Evolutionary conservation across 129 eudicot genomes (phyloP), one percentile per base, ranked within the genome.

Genomic region (Arctium minus): DNA sequence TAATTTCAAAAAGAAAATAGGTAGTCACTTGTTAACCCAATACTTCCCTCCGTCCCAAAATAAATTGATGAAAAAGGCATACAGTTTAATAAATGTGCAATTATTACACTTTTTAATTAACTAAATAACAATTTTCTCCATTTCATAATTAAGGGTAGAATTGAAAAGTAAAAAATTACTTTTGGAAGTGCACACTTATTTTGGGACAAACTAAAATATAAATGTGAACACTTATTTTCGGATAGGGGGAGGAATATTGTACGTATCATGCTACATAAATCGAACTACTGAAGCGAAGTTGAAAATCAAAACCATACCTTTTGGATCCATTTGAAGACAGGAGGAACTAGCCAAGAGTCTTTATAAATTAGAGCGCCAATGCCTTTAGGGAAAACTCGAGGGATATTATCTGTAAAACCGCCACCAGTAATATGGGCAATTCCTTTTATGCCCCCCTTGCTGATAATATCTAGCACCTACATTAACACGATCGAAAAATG

Each of bases 371-470:
- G 79, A 50, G 94, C 92, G 38, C 97, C 94, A 33, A 92, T 89
- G 72, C 94, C 97, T 78, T 92, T 79, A 17, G 94, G 97, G 30
- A 92, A 90, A 6, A 92, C 91, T 68, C 92, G 84, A 33, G 97
- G 97, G 50, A 92, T 92, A 68, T 92, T 92, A 42, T 92, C 94
- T 0, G 92, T 92, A 37, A 92, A 92, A 76, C 97, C 97, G 73
- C 97, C 97, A 8, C 97, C 97, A n/a, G 94, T 92, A 53, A 92
- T 87, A 74, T 92, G 94, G 68, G 97, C 97, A 36, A 92, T 90
- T 37, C 97, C 97, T 79, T 90, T 92, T 37, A 92, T 91, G 12
- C 97, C 94, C 56, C 94, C 97, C 72, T 79, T 88, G 88, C 91
- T 85, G 17, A 92, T 87, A 22, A 92, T 82, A 53, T 92, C 97